phyloP scores from a whole-genome alignment of 2,329 filamentous ascomycete genomes.

The Beauveria sp. region DNA sequence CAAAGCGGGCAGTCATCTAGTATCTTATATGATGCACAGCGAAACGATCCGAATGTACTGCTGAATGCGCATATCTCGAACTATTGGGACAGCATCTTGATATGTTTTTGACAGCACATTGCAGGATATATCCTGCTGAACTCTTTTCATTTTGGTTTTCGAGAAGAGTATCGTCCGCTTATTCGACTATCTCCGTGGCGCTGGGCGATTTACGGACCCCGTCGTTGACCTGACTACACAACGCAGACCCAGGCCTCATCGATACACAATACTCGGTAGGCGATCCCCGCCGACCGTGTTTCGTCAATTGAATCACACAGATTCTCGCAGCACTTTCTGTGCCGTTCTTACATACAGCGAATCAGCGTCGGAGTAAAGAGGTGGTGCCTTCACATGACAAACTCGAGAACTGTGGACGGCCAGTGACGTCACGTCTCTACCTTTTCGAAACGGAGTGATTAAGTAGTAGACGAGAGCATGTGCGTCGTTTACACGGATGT shows the following conservation, averaged over 20 bases:
- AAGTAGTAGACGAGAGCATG: too few relatives aligned
- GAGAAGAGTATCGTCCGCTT: neutral
- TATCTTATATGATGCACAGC: neutral
- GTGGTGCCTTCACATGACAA: conserved; percentile 1
- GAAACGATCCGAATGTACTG: neutral
- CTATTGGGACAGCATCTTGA: neutral
- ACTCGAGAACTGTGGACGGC: neutral
- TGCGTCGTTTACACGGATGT: neutral
- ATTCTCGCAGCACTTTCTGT: neutral
- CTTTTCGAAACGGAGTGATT: neutral
- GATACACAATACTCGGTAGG: neutral
- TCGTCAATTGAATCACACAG: neutral
- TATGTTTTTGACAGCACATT: neutral
- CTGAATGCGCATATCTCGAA: neutral
- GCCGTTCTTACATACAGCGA: neutral
- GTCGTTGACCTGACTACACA: neutral
- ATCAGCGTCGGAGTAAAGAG: neutral
- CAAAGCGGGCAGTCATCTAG: neutral
- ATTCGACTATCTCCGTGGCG: neutral
- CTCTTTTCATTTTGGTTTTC: neutral
- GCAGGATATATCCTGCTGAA: neutral
- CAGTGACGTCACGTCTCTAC: neutral
- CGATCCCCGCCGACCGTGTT: neutral
- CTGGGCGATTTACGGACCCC: neutral
- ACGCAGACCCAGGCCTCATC: neutral